A percentile compares a stretch with the other conserved stretches of the same genome.
phyloP scores from a whole-genome alignment of 306 rosid species.

The Casuarina cunninghamiana region DNA sequence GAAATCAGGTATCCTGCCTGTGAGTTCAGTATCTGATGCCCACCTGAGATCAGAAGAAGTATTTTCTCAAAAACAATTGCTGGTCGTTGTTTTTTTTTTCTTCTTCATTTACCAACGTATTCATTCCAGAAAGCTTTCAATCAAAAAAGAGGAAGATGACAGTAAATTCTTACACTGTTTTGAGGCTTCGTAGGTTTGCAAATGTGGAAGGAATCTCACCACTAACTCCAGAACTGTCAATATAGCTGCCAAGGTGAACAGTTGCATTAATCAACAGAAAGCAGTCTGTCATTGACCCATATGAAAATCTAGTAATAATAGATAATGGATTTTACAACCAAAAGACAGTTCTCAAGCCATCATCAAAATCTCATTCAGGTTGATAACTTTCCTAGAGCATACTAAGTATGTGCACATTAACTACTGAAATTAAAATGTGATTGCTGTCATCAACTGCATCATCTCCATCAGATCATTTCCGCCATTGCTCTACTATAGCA shows the following conservation, averaged over 20 bases:
- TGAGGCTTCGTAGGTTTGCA: conserved; percentile 51
- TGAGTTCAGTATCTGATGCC: conserved; percentile 65
- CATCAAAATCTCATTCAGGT: background rate
- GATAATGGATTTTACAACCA: background rate
- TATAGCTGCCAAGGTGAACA: conserved; percentile 50
- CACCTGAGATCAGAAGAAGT: conserved; percentile 48
- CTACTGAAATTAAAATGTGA: background rate
- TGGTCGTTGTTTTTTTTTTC: background rate
- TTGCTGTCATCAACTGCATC: background rate
- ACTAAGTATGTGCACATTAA: background rate
- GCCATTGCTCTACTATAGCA: background rate
- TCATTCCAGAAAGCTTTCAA: background rate
- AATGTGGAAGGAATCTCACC: conserved; percentile 81
- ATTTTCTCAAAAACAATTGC: background rate
- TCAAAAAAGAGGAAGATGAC: background rate
- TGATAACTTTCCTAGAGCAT: background rate
- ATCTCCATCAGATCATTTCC: background rate
- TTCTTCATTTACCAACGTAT: background rate
- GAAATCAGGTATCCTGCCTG: conserved; percentile 71
- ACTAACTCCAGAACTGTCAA: conserved; percentile 71
- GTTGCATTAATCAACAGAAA: background rate
- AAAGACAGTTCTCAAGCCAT: background rate
- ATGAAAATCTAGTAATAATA: background rate
- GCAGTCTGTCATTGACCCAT: background rate
- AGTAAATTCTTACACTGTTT: conserved; percentile 49